These are phyloP conservation scores for Ambrosia artemisiifolia DNA, from an alignment of 129 eudicot genomes.

Conservation along the genomic window DNA sequence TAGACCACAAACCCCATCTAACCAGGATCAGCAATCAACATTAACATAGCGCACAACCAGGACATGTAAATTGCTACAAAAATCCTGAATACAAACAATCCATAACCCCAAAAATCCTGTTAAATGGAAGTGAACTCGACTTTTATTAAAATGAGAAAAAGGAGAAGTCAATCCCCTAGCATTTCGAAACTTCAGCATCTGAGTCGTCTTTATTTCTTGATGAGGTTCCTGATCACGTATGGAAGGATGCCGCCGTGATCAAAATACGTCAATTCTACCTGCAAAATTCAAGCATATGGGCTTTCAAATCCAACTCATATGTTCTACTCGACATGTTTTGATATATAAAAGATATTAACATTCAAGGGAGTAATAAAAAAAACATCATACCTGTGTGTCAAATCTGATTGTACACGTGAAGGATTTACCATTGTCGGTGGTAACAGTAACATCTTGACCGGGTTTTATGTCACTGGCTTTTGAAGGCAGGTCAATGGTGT, in stretches of 20 bases:
- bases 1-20: not conserved
- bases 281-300: constrained; percentile 15
- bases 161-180: not conserved
- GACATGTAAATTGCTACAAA: not conserved
- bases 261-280: constrained; percentile 95
- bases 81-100: not conserved
- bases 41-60: not conserved
- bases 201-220: constrained; percentile 35
- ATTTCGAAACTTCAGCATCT: not conserved
- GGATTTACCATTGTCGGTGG: constrained; percentile 78
- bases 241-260: constrained; percentile 97
- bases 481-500: constrained; percentile 72
- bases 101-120: not conserved
- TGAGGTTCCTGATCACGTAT: constrained; percentile 74
- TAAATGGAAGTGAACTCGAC: not conserved
- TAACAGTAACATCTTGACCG: constrained; percentile 91
- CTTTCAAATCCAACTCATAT: not conserved
- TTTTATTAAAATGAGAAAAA: not conserved
- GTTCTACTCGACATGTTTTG: not conserved
- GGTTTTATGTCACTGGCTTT: constrained; percentile 77
- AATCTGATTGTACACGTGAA: constrained; percentile 81
- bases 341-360: not conserved
- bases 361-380: not conserved
- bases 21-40: not conserved
- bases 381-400: constrained; percentile 81